A percentile compares a stretch with the other conserved stretches of the same genome.
Evolutionary conservation across 768 basidiomycete species (phyloP).

Genomic region (Xerocomellus intermedius): DNA sequence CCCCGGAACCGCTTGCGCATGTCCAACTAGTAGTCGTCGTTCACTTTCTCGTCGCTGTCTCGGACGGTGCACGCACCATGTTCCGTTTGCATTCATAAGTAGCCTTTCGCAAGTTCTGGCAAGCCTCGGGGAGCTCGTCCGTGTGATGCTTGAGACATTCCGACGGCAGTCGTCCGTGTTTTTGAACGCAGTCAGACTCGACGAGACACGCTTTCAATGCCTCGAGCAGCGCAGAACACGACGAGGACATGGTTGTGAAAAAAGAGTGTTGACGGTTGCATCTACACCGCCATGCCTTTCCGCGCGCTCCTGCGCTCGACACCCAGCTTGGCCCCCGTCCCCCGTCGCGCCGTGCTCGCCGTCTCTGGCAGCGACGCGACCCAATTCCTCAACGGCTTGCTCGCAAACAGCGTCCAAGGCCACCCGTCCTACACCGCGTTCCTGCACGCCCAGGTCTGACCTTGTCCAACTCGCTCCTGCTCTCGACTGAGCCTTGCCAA

Average conservation of each 20-base stretch:
- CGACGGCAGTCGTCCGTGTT: constrained; percentile 75
- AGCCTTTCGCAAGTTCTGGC: constrained; percentile 73
- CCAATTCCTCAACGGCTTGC: constrained; percentile 79
- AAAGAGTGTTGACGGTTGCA: constrained; percentile 1
- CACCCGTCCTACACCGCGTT: constrained; percentile 66
- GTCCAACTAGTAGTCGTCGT: constrained; percentile 51
- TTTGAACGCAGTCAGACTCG: constrained; percentile 83
- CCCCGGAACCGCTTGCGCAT: constrained; percentile 84
- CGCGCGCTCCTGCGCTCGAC: constrained; percentile 45
- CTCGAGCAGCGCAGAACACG: constrained; percentile 71
- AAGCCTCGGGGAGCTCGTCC: constrained; percentile 77
- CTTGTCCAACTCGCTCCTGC: neutral
- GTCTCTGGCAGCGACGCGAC: constrained; percentile 78
- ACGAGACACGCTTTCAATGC: constrained; percentile 85
- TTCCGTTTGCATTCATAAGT: constrained; percentile 90
- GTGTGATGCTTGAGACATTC: constrained; percentile 77
- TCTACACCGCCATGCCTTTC: constrained; percentile 28
- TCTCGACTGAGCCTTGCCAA: neutral
- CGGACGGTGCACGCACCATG: constrained; percentile 53
- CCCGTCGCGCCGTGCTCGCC: constrained; percentile 66
- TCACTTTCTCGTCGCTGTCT: neutral
- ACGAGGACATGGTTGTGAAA: constrained; percentile 61
- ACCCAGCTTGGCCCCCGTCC: constrained; percentile 59
- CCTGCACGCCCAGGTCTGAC: constrained; percentile 75
- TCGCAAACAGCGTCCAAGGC: constrained; percentile 51